phyloP scores from a whole-genome alignment of 1,284 basidiomycete genomes.

The Takashimella koratensis region DNA sequence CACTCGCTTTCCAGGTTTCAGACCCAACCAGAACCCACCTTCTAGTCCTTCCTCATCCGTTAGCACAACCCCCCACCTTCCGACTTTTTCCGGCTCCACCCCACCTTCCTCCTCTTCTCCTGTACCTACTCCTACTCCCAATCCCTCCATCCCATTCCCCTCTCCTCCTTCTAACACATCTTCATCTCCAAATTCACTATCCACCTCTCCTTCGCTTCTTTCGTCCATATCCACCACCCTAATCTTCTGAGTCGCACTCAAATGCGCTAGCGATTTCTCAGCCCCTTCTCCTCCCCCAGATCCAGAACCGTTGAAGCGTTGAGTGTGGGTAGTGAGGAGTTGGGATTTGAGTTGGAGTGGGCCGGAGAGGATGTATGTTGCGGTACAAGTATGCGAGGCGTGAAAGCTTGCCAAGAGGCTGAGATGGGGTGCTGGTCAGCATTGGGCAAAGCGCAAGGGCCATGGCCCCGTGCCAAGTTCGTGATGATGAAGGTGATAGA shows the following conservation, averaged over 20 bases:
- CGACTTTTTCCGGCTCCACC: constrained; percentile 18
- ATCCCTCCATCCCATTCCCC: constrained; percentile 10
- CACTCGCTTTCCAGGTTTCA: not conserved
- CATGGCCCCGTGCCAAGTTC: no score
- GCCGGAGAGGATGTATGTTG: constrained; percentile 43
- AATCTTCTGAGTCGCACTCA: constrained; percentile 29
- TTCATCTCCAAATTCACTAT: constrained; percentile 30
- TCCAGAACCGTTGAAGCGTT: no score
- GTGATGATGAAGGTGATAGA: not conserved
- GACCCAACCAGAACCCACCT: constrained; percentile 20
- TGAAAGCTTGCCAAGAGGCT: constrained; percentile 15
- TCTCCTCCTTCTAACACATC: constrained; percentile 18
- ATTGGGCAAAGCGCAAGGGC: no score
- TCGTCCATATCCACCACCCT: constrained; percentile 45
- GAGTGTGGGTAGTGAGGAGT: constrained; percentile 19
- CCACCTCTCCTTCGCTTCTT: constrained; percentile 38
- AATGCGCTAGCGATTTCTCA: constrained; percentile 22
- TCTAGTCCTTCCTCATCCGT: constrained; percentile 30
- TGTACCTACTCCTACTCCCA: constrained; percentile 6
- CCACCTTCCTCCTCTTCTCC: constrained; percentile 4
- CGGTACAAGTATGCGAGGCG: constrained; percentile 16
- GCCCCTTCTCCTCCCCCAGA: no score
- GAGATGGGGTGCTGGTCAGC: not conserved
- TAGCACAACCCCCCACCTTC: constrained; percentile 39
- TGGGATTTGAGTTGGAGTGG: constrained; percentile 24